A percentile compares a stretch with the other conserved stretches of the same genome.
Conservation (phyloP, 495 filamentous ascomycete species). For the Penicillium angulare region DNA sequence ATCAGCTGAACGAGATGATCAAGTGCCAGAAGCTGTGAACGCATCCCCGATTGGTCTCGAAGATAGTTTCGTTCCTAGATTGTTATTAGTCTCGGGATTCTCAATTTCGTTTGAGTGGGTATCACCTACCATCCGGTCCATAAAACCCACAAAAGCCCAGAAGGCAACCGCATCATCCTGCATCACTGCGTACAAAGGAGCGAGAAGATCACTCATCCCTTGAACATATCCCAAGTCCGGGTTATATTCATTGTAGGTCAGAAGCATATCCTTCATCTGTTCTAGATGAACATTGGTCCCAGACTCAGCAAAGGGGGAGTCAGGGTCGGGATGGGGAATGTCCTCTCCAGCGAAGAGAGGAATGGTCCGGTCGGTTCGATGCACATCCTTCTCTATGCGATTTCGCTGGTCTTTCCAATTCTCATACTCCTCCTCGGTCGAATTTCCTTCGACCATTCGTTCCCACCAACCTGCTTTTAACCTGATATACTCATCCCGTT, state of each 20-base stretch:
- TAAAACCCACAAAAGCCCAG: conserved; percentile 94
- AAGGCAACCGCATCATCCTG: conserved; percentile 97
- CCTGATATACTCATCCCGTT: conserved; percentile 89
- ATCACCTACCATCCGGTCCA: conserved; percentile 79
- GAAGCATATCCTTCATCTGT: conserved; percentile 98
- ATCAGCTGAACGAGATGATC: conserved; percentile 94
- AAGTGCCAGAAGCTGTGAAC: conserved; percentile 81
- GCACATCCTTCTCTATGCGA: conserved; percentile 93
- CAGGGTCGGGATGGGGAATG: conserved; percentile 95
- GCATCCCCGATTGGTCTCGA: conserved; percentile 94
- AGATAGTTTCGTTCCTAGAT: conserved; percentile 87
- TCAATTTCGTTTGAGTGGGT: not conserved
- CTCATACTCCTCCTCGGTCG: conserved; percentile 73
- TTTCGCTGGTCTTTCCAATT: conserved; percentile 95
- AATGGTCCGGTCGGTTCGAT: conserved; percentile 90
- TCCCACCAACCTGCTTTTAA: conserved; percentile 98
- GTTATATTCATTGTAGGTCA: conserved; percentile 98
- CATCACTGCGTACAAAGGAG: conserved; percentile 93
- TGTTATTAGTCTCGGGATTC: conserved; percentile 2
- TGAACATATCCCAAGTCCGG: conserved; percentile 92
- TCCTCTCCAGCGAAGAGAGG: conserved; percentile 95
- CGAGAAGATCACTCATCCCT: conserved; percentile 96
- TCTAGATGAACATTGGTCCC: conserved; percentile 98
- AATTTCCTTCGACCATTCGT: conserved; percentile 76
- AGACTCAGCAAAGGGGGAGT: conserved; percentile 85